phyloP scores from a whole-genome alignment of 2,329 filamentous ascomycete genomes.

The Hyphodiscus sp. region DNA sequence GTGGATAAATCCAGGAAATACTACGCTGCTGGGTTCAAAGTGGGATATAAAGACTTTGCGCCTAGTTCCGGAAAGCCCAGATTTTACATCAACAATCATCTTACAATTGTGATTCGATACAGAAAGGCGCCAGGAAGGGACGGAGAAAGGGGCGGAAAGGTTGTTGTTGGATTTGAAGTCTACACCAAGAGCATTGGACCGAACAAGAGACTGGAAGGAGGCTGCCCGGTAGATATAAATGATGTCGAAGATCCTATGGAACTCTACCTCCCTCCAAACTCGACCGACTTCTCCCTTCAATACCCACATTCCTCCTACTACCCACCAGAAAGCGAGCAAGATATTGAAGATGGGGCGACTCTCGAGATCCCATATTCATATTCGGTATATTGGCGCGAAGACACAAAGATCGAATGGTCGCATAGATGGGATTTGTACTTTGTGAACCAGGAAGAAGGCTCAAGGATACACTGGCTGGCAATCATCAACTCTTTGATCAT shows the following conservation, averaged over 20 bases:
- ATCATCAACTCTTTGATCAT: slow-evolving; percentile 85
- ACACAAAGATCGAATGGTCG: slow-evolving; percentile 72
- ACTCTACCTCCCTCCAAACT: slow-evolving; percentile 59
- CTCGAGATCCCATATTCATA: slow-evolving; percentile 79
- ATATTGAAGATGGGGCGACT: slow-evolving; percentile 57
- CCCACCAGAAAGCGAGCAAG: slow-evolving; percentile 44
- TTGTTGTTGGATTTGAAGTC: slow-evolving; percentile 84
- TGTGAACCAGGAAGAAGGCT: slow-evolving; percentile 76
- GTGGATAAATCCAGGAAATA: slow-evolving; percentile 81
- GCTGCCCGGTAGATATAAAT: slow-evolving; percentile 63
- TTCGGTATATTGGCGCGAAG: slow-evolving; percentile 84
- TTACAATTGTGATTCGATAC: slow-evolving; percentile 77
- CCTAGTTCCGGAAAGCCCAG: slow-evolving; percentile 51
- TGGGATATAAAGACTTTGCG: slow-evolving; percentile 68
- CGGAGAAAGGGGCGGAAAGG: slow-evolving; percentile 65
- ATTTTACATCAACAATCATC: slow-evolving; percentile 81
- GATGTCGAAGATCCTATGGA: slow-evolving; percentile 59
- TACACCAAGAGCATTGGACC: slow-evolving; percentile 77
- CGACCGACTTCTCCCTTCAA: slow-evolving; percentile 44
- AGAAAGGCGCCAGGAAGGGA: slow-evolving; percentile 62
- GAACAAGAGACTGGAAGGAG: slow-evolving; percentile 50
- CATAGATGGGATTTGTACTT: slow-evolving; percentile 88
- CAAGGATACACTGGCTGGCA: slow-evolving; percentile 79
- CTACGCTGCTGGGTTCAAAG: slow-evolving; percentile 84
- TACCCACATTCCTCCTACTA: slow-evolving; percentile 55